These are phyloP conservation scores for Pichia californica DNA, from an alignment of 805 yeast genomes.

Conservation along the genomic window DNA sequence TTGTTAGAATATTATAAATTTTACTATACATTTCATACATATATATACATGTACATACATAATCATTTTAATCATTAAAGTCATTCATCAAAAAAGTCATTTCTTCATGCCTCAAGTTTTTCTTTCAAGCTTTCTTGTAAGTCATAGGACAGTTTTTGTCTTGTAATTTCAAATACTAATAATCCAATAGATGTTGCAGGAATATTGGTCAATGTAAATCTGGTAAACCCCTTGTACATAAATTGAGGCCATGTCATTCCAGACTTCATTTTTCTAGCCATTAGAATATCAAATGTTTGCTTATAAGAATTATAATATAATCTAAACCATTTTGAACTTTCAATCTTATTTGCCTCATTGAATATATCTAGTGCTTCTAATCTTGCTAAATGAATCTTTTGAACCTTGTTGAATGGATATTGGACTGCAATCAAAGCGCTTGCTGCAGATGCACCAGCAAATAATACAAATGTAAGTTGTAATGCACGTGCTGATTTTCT, in stretches of 20 bases:
- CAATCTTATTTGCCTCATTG: slow-evolving; percentile 30
- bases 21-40: no score
- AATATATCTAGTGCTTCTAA: slow-evolving; percentile 73
- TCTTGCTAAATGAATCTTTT: slow-evolving; percentile 70
- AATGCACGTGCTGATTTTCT: slow-evolving; percentile 37
- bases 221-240: slow-evolving; percentile 71
- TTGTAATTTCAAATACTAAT: slow-evolving; percentile 74
- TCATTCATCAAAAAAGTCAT: no score
- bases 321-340: slow-evolving; percentile 30
- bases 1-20: slow-evolving; percentile 1
- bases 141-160: slow-evolving; percentile 36
- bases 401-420: slow-evolving; percentile 76
- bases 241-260: slow-evolving; percentile 53
- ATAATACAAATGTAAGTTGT: slow-evolving; percentile 60
- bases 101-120: slow-evolving; percentile 8
- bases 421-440: slow-evolving; percentile 68
- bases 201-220: slow-evolving; percentile 65
- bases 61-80: no score
- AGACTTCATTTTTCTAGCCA: slow-evolving; percentile 48
- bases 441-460: slow-evolving; percentile 89
- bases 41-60: no score
- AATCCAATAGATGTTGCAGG: slow-evolving; percentile 89
- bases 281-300: slow-evolving; percentile 62
- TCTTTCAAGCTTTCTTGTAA: slow-evolving; percentile 16
- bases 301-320: slow-evolving; percentile 69